Evolutionary conservation across 345 rosid genomes (phyloP), one percentile per base, ranked within the genome.

Genomic region (Carallia brachiata): DNA sequence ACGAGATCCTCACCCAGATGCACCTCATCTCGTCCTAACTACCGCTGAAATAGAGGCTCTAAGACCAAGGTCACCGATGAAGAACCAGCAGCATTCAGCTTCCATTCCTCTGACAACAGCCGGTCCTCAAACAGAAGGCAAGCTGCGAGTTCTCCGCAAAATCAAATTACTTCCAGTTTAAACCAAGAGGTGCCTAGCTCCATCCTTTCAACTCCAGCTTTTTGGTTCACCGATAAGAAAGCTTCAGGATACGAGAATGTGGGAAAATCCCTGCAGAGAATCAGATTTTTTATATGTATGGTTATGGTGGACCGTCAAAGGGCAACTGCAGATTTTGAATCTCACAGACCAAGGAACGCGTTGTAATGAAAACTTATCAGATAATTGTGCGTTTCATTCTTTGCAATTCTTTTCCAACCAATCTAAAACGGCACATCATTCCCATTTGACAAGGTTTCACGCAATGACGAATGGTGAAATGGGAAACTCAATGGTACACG

Each of bases 1-100:
- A 19, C 79, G 98, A 74, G 92, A 95, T 70, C 98, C 98, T 1
- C 99, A 92, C 23, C 97, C 97, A 1, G 98, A 89, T 10, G 91
- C 98, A 34, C 85, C 94, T 19, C 99, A 92, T 79, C 92, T 95
- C 3, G 89, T 92, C 10, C 71, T 88, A 52, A 92, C 98, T 18
- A 92, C 96, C 57, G 89, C 96, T 0, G 99, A 95, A 53, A 90
- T 95, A 32, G 97, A 95, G 79, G 34, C 88, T 2, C 80, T 95
- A 15, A 85, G 98, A 16, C 98, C 98, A 52, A 92, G 88, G 68
- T 95, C 99, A 12, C 99, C 99, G 0, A 87, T 90, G 93, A 95
- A 95, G 88, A 92, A 89, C 80, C 99, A 95, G 83, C 97, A 83
- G 63, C 89, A 84, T 48, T 84, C 97, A 34, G 52, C 81, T 6